Evolutionary conservation across 805 yeast species (phyloP).

Genomic region (Sungouiozyma intestinalis): DNA sequence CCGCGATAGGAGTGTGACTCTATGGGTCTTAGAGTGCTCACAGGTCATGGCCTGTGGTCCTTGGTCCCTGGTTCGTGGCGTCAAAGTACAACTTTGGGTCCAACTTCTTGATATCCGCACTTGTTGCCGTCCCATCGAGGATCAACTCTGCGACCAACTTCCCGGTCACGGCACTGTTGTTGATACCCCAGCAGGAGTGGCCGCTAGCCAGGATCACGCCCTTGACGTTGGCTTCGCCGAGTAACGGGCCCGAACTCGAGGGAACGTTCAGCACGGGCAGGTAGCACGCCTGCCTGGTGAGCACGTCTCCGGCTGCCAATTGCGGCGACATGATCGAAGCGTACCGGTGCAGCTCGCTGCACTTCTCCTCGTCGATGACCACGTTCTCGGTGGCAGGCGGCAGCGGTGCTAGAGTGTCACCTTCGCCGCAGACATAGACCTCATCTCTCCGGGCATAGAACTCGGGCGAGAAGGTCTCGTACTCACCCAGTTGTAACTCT

Average conservation of each 20-base stretch:
- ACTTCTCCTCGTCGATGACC: constrained; percentile 73
- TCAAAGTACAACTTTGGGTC: constrained; percentile 86
- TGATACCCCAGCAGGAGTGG: constrained; percentile 98
- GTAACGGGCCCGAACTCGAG: constrained; percentile 82
- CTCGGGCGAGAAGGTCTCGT: constrained; percentile 78
- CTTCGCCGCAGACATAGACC: constrained; percentile 95
- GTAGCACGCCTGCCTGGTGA: constrained; percentile 88
- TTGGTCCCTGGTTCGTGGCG: constrained; percentile 32
- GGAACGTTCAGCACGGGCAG: constrained; percentile 92
- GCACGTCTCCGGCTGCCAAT: constrained; percentile 60
- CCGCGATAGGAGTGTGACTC: not conserved
- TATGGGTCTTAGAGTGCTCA: not conserved
- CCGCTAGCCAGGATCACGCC: constrained; percentile 78
- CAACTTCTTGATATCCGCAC: constrained; percentile 71
- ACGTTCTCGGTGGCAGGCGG: constrained; percentile 95
- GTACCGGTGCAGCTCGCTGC: constrained; percentile 75
- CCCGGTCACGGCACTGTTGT: constrained; percentile 97
- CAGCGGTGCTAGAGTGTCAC: constrained; percentile 78
- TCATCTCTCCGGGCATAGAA: constrained; percentile 92
- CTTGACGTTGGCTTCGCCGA: constrained; percentile 85
- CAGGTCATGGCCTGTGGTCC: not conserved
- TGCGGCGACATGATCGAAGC: constrained; percentile 69
- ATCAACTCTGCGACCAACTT: constrained; percentile 78
- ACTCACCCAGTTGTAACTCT: constrained; percentile 63
- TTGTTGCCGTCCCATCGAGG: constrained; percentile 67